Percentiles rank a stretch among this genome's conserved stretches.
phyloP scores from a whole-genome alignment of 169 alveolate species.

The Blepharisma undulans region DNA sequence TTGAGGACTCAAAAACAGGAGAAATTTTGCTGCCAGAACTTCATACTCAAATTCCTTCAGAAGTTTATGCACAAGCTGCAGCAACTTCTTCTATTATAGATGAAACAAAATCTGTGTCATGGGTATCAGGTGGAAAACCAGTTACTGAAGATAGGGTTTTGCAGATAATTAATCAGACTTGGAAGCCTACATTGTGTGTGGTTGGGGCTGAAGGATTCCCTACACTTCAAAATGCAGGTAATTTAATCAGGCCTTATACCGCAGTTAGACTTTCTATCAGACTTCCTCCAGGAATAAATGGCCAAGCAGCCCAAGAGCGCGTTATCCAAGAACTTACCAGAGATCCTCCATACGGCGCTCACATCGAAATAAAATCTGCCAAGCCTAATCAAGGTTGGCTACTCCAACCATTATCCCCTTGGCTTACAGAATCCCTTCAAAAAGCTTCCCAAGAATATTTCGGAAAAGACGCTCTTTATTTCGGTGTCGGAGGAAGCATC shows the following conservation, averaged over 20 bases:
- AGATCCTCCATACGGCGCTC: slow-evolving; percentile 78
- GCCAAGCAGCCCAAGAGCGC: slow-evolving; percentile 53
- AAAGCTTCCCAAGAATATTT: slow-evolving; percentile 42
- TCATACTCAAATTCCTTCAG: slow-evolving; percentile 66
- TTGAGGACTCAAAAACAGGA: slow-evolving; percentile 81
- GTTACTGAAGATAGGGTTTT: slow-evolving; percentile 51
- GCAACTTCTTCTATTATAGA: slow-evolving; percentile 59
- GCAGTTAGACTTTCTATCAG: slow-evolving; percentile 67
- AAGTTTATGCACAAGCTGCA: slow-evolving; percentile 62
- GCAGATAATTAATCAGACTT: slow-evolving; percentile 41
- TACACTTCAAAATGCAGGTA: slow-evolving; percentile 70
- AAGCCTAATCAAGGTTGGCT: slow-evolving; percentile 66
- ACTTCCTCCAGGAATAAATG: slow-evolving; percentile 77
- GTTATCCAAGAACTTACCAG: slow-evolving; percentile 59
- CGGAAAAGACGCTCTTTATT: slow-evolving; percentile 42
- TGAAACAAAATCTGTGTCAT: slow-evolving; percentile 44
- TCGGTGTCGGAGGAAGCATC: slow-evolving; percentile 81
- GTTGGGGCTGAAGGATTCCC: slow-evolving; percentile 84
- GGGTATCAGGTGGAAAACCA: slow-evolving; percentile 57
- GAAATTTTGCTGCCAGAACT: slow-evolving; percentile 52
- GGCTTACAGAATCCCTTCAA: slow-evolving; percentile 32
- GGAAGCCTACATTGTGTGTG: slow-evolving; percentile 70
- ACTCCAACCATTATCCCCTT: slow-evolving; percentile 15
- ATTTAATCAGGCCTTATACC: slow-evolving; percentile 78
- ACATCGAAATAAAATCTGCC: slow-evolving; percentile 46